A percentile compares a stretch with the other conserved stretches of the same genome.
Conservation (phyloP, 495 filamentous ascomycete genomes). For the Letharia columbiana region DNA sequence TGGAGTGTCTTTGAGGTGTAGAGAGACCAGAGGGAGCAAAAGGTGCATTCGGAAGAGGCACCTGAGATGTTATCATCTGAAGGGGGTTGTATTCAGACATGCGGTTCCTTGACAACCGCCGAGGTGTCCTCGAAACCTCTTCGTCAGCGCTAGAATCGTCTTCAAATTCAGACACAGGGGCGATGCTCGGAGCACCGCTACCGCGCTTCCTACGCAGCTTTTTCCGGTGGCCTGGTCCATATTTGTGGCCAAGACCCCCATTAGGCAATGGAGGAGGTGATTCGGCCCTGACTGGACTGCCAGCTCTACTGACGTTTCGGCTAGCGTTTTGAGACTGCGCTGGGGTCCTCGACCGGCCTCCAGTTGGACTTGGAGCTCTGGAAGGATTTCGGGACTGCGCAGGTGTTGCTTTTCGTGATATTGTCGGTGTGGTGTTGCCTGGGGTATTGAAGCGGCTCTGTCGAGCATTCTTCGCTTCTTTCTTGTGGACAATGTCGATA, state of each 20-base stretch:
- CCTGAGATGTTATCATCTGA: conserved; percentile 1
- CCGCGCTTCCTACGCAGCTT: conserved; percentile 9
- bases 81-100: background rate
- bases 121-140: background rate
- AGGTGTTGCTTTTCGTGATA: conserved; percentile 8
- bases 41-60: conserved; percentile 1
- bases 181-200: background rate
- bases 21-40: background rate
- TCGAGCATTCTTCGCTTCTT: conserved; percentile 12
- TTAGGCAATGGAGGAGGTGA: conserved; percentile 3
- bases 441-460: conserved; percentile 2
- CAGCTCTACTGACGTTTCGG: background rate
- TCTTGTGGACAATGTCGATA: conserved; percentile 28
- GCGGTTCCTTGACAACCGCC: background rate
- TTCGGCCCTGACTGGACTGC: conserved; percentile 1
- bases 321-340: background rate
- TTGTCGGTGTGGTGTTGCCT: conserved; percentile 8
- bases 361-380: conserved; percentile 12
- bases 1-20: conserved; percentile 2
- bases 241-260: conserved; percentile 5
- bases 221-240: conserved; percentile 15
- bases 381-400: conserved; percentile 14
- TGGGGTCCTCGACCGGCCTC: conserved; percentile 6
- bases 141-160: conserved; percentile 11
- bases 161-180: conserved; percentile 9